Evolutionary conservation across 23 red algal species (phyloP).

Genomic region (Cyanidiococcus yangmingshanensis): DNA sequence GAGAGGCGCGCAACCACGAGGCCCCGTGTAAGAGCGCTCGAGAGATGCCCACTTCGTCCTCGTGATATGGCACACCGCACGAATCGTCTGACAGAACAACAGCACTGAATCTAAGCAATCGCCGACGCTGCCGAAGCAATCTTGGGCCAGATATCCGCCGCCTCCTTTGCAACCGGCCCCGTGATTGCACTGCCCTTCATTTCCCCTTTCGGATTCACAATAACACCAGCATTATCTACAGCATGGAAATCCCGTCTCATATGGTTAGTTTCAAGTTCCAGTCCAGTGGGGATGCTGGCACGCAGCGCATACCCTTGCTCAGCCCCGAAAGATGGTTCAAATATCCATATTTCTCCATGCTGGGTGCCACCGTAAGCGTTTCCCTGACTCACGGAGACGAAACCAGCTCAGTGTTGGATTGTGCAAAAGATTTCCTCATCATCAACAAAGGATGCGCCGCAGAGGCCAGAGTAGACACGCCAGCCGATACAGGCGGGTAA

Average conservation of each 20-base stretch:
- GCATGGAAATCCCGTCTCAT: neutral
- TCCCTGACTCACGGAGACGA: neutral
- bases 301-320: slow-evolving; percentile 25
- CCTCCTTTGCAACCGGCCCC: slow-evolving; percentile 96
- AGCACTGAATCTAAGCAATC: slow-evolving; percentile 56
- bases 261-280: slow-evolving; percentile 13
- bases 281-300: neutral
- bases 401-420: neutral
- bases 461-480: neutral
- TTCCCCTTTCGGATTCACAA: slow-evolving; percentile 95
- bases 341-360: slow-evolving; percentile 17
- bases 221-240: slow-evolving; percentile 94
- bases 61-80: too few relatives aligned
- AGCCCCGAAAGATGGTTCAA: slow-evolving; percentile 94
- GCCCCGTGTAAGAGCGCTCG: too few relatives aligned
- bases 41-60: too few relatives aligned
- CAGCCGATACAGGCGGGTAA: too few relatives aligned
- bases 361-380: neutral
- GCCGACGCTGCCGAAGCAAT: slow-evolving; percentile 78
- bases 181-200: slow-evolving; percentile 98
- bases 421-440: slow-evolving; percentile 1
- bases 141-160: slow-evolving; percentile 94
- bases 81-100: too few relatives aligned
- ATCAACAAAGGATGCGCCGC: neutral
- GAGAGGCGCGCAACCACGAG: too few relatives aligned